These are phyloP conservation scores for Paecilomyces dactylethromorphus DNA, from an alignment of 2,329 filamentous ascomycete genomes.

Conservation along the genomic window DNA sequence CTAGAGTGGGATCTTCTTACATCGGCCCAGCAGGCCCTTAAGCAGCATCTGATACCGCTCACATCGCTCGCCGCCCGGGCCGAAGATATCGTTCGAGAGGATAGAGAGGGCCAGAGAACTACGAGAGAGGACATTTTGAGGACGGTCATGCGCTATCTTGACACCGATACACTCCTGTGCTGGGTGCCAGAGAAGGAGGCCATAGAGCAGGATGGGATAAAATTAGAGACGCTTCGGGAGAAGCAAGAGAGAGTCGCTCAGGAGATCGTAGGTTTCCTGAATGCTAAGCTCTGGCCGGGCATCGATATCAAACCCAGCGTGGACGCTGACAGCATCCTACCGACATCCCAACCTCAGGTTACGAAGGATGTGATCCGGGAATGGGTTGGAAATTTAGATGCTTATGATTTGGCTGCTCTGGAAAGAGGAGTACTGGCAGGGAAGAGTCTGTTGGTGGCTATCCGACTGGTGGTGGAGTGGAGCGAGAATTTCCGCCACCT, in stretches of 20 bases:
- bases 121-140: conserved; percentile 59
- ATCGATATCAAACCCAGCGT: conserved; percentile 73
- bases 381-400: conserved; percentile 66
- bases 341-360: conserved; percentile 62
- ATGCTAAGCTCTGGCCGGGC: conserved; percentile 73
- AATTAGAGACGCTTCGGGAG: conserved; percentile 58
- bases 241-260: conserved; percentile 64
- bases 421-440: conserved; percentile 78
- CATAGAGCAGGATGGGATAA: conserved; percentile 39
- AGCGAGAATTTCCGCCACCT: conserved; percentile 62
- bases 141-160: conserved; percentile 74
- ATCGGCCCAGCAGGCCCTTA: conserved; percentile 75
- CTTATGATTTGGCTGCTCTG: conserved; percentile 79
- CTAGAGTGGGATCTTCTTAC: conserved; percentile 87
- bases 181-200: conserved; percentile 61
- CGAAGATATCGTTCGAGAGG: conserved; percentile 69
- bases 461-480: conserved; percentile 78
- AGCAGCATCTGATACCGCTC: conserved; percentile 81
- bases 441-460: conserved; percentile 77
- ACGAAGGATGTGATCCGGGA: conserved; percentile 71
- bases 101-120: conserved; percentile 44
- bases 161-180: conserved; percentile 88
- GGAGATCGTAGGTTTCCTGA: conserved; percentile 66
- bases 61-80: conserved; percentile 80
- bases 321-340: conserved; percentile 70